Conservation (phyloP, 805 yeast species). For the Cyberlindnera galapagoensis region DNA sequence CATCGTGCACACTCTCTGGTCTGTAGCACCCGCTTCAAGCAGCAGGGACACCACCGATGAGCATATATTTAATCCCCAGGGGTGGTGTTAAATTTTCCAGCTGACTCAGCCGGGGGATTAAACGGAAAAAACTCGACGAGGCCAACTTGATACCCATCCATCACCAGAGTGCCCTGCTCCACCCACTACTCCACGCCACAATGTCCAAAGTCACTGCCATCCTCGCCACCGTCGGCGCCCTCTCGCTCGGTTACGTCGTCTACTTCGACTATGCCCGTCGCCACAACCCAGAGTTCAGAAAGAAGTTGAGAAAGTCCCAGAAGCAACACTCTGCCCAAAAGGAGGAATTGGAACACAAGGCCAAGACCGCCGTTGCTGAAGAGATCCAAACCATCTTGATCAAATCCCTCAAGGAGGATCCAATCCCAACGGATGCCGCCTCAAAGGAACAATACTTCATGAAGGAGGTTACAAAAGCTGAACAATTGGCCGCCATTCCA, state of each 20-base stretch:
- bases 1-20: too few species aligned
- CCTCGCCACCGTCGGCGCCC: conserved; percentile 32
- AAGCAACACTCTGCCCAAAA: conserved; percentile 54
- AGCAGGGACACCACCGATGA: too few species aligned
- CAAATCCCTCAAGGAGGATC: conserved; percentile 60
- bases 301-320: conserved; percentile 55
- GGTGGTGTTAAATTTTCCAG: too few species aligned
- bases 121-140: too few species aligned
- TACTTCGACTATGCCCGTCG: conserved; percentile 94
- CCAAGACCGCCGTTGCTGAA: conserved; percentile 53
- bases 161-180: too few species aligned
- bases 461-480: conserved; percentile 80
- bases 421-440: conserved; percentile 63
- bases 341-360: conserved; percentile 46
- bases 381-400: conserved; percentile 55
- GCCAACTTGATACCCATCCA: too few species aligned
- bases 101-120: too few species aligned
- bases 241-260: conserved; percentile 67
- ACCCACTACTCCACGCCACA: too few species aligned
- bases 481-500: conserved; percentile 61
- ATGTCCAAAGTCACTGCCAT: conserved; percentile 27
- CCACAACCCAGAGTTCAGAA: conserved; percentile 75
- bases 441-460: conserved; percentile 78
- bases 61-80: too few species aligned
- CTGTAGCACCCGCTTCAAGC: too few species aligned